These are phyloP conservation scores for Neocucurbitaria cava DNA, from an alignment of 2,329 filamentous ascomycete species.

Conservation along the genomic window DNA sequence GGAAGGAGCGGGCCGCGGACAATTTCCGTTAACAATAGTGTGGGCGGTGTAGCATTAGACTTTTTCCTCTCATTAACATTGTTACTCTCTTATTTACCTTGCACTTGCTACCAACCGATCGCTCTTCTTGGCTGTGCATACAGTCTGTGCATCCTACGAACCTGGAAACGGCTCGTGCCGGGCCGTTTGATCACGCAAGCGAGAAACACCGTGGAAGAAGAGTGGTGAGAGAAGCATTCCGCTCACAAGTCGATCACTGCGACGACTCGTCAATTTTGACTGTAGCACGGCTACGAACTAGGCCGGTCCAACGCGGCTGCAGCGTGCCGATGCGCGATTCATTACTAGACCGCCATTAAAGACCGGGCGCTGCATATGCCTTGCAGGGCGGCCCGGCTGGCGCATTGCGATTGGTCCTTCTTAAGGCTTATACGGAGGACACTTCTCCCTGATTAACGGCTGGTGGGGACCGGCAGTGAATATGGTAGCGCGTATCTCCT, in stretches of 20 bases:
- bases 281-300: neutral
- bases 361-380: slow-evolving; percentile 17
- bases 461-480: slow-evolving; percentile 15
- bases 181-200: neutral
- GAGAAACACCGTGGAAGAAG: neutral
- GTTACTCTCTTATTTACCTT: neutral
- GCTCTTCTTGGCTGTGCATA: neutral
- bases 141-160: neutral
- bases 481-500: slow-evolving; percentile 21
- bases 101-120: neutral
- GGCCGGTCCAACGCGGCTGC: slow-evolving; percentile 15
- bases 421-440: slow-evolving; percentile 5
- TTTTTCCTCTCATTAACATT: neutral
- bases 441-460: slow-evolving; percentile 21
- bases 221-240: neutral
- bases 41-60: neutral
- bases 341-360: slow-evolving; percentile 8
- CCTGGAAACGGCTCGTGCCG: neutral
- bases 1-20: neutral
- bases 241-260: neutral
- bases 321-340: slow-evolving; percentile 9
- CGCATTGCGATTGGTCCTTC: slow-evolving; percentile 16
- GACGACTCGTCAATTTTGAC: neutral
- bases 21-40: neutral
- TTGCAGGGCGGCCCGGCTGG: slow-evolving; percentile 18